These are phyloP conservation scores for Xylaria sp. DNA, from an alignment of 2,329 filamentous ascomycete species.

Conservation along the genomic window DNA sequence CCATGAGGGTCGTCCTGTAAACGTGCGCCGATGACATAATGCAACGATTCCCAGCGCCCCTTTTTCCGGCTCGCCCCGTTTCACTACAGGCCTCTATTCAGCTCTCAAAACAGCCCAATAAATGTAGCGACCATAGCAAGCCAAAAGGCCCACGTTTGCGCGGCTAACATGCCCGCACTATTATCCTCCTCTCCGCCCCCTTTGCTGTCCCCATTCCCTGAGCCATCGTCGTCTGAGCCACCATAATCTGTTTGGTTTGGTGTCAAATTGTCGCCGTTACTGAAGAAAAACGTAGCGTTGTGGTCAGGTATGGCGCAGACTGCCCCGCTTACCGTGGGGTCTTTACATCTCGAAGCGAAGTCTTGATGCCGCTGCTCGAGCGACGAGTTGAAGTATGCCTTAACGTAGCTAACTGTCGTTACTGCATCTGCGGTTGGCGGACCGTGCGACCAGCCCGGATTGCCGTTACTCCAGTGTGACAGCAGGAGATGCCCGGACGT, in stretches of 20 bases:
- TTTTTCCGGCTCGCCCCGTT: not conserved
- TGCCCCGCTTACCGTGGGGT: conserved; percentile 52
- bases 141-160: conserved; percentile 29
- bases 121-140: conserved; percentile 26
- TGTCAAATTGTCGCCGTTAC: conserved; percentile 57
- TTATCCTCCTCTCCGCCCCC: conserved; percentile 17
- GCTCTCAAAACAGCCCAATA: conserved; percentile 18
- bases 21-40: conserved; percentile 19
- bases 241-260: conserved; percentile 59
- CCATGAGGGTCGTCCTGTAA: conserved; percentile 9
- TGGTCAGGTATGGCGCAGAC: conserved; percentile 64
- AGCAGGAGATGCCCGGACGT: conserved; percentile 74
- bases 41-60: conserved; percentile 7
- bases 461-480: conserved; percentile 83
- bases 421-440: conserved; percentile 72
- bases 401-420: conserved; percentile 75
- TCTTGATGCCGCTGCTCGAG: conserved; percentile 53
- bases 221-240: conserved; percentile 9
- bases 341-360: conserved; percentile 55
- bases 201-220: conserved; percentile 1
- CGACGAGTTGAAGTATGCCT: conserved; percentile 83
- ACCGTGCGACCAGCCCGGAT: conserved; percentile 75
- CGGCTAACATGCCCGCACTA: conserved; percentile 17
- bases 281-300: conserved; percentile 62
- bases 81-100: conserved; percentile 6